Evolutionary conservation across 495 filamentous ascomycete genomes (phyloP).

Genomic region (Penicillium parvum): DNA sequence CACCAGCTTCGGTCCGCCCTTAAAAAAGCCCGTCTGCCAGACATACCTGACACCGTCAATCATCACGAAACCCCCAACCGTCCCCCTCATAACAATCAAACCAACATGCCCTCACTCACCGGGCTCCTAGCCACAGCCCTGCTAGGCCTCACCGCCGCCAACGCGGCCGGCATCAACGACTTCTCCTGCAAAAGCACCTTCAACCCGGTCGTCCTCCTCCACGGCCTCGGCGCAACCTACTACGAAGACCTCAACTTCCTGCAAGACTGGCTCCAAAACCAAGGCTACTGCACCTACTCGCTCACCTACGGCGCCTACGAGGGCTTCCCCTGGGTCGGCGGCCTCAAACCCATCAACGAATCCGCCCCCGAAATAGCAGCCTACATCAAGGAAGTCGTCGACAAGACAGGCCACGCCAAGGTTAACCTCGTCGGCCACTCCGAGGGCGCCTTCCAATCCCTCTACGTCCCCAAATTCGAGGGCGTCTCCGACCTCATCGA

Average conservation of each 20-base stretch:
- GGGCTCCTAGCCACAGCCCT: conserved; percentile 11
- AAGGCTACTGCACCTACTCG: conserved; percentile 51
- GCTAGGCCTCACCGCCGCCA: conserved; percentile 13
- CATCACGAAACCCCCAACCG: neutral
- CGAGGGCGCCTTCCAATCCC: conserved; percentile 48
- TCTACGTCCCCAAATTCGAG: conserved; percentile 52
- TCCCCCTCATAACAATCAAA: neutral
- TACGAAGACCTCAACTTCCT: conserved; percentile 51
- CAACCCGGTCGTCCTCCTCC: conserved; percentile 50
- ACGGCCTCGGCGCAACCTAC: conserved; percentile 49
- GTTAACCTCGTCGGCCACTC: conserved; percentile 52
- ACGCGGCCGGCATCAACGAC: conserved; percentile 33
- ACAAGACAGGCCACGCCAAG: conserved; percentile 40
- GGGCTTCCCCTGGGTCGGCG: conserved; percentile 44
- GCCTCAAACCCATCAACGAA: conserved; percentile 39
- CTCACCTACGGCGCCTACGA: conserved; percentile 49
- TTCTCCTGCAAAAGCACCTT: conserved; percentile 34
- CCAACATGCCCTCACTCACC: conserved; percentile 19
- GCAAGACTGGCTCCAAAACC: conserved; percentile 45
- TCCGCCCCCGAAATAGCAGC: conserved; percentile 47
- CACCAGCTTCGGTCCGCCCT: neutral
- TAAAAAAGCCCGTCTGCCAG: neutral
- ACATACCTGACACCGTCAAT: no score
- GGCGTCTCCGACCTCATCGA: conserved; percentile 42
- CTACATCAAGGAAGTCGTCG: conserved; percentile 41